These are phyloP conservation scores for Saccharum officinarum DNA, from an alignment of 176 grass and related monocot genomes.

Conservation along the genomic window DNA sequence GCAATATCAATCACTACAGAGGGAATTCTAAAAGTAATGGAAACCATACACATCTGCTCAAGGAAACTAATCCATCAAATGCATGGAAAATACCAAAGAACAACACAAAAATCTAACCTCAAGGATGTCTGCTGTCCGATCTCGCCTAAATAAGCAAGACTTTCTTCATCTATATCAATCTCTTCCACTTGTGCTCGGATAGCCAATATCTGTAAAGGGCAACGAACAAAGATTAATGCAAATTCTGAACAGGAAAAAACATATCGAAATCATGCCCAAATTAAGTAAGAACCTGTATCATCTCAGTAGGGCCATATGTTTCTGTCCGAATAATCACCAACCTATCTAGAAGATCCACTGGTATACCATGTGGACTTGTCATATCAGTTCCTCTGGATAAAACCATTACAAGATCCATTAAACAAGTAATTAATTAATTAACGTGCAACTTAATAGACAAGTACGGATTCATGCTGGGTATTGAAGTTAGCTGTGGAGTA, in stretches of 20 bases:
- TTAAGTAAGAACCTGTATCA: conserved; percentile 77
- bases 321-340: conserved; percentile 91
- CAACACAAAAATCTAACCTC: conserved; percentile 49
- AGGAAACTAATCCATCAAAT: not conserved
- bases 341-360: conserved; percentile 93
- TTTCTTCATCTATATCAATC: conserved; percentile 95
- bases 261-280: conserved; percentile 20
- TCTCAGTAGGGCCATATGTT: conserved; percentile 91
- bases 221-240: conserved; percentile 17
- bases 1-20: not conserved
- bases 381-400: conserved; percentile 91
- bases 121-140: conserved; percentile 90
- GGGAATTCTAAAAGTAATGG: no score
- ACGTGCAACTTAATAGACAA: conserved; percentile 6
- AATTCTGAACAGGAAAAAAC: conserved; percentile 21
- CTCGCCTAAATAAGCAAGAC: conserved; percentile 91
- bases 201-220: conserved; percentile 65
- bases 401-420: conserved; percentile 30
- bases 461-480: not conserved
- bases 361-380: conserved; percentile 93
- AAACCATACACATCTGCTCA: no score
- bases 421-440: not conserved
- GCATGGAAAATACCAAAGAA: conserved; percentile 1
- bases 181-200: conserved; percentile 96
- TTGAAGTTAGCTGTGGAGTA: not conserved